Evolutionary conservation across 331 rosid species (phyloP).

Genomic region (Acacia pycnantha): DNA sequence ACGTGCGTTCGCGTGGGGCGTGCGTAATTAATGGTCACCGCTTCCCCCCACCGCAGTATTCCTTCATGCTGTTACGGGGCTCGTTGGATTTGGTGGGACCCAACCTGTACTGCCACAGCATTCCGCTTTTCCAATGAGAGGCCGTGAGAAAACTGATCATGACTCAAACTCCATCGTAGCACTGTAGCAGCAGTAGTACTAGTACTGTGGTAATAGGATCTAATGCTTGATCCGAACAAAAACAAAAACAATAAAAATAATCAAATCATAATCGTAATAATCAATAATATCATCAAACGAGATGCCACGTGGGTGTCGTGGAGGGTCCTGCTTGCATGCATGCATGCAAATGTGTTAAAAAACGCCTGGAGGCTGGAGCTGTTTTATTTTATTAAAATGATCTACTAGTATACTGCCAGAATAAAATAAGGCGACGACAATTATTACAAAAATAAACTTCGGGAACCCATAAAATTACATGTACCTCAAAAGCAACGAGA

Average conservation of each 20-base stretch:
- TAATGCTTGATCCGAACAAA: conserved; percentile 31
- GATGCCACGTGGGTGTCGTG: conserved; percentile 66
- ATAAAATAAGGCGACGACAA: conserved; percentile 12
- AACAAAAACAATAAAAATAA: background rate
- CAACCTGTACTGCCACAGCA: conserved; percentile 27
- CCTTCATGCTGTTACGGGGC: conserved; percentile 65
- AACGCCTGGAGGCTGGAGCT: conserved; percentile 1
- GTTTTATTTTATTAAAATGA: background rate
- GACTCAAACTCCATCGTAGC: background rate
- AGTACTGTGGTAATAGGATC: background rate
- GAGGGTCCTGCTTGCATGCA: conserved; percentile 62
- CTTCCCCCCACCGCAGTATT: background rate
- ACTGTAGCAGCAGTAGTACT: background rate
- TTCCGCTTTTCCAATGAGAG: conserved; percentile 58
- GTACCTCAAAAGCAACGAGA: conserved; percentile 95
- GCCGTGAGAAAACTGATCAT: conserved; percentile 4
- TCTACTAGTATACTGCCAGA: background rate
- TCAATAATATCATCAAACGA: conserved; percentile 33
- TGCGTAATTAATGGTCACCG: conserved; percentile 34
- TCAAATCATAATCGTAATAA: background rate
- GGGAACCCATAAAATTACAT: conserved; percentile 56
- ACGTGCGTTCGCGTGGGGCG: conserved; percentile 16
- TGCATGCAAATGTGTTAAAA: conserved; percentile 71
- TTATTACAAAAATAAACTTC: conserved; percentile 54
- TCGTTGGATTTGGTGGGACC: conserved; percentile 93